Evolutionary conservation across 345 rosid species (phyloP), one percentile per base, ranked within the genome.

Genomic region (Psidium friedrichsthalianum): DNA sequence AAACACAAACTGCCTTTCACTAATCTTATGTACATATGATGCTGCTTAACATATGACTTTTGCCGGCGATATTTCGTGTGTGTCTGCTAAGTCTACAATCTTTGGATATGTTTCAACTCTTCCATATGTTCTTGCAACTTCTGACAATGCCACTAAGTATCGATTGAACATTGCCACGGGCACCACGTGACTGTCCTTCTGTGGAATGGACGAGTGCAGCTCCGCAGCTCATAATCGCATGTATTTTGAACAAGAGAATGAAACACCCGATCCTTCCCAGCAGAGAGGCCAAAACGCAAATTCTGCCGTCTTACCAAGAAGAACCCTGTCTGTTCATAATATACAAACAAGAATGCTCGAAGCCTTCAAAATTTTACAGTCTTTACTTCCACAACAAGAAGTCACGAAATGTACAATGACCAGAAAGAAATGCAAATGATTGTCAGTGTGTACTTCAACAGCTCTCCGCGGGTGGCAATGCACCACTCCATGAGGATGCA

Each of bases 371-470:
- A 69, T 69, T 69, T 69, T 69, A 69, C 47, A 32, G 85, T 78
- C 58, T 27, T 29, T 27, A 51, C 36, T 82, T 82, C 84, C 84
- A 36, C 25, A 18, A 16, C 55, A 14, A 8, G 55, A 14, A 8
- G 55, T 36, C 84, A 82, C 57, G 58, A 82, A 83, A 83, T 85
- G 88, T 83, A 86, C 88, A 90, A 85, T 61, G 88, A 57, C 10
- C 84, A 82, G 57, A 51, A 15, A n/a, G 44, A 52, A 51, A 52
- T 18, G 44, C 36, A 52, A 52, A 52, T 36, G 53, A 47, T 82
- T 55, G 55, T 27, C 44, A 6, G 29, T 24, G 42, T 76, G 44
- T 32, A 76, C 32, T 54, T 82, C 54, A 27, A 22, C 57, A 54
- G 57, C 84, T 82, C 44, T 82, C 57, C 29, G 22, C 36, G 3